Evolutionary conservation across 805 yeast genomes (phyloP).

Genomic region (Dipodascus albidus): DNA sequence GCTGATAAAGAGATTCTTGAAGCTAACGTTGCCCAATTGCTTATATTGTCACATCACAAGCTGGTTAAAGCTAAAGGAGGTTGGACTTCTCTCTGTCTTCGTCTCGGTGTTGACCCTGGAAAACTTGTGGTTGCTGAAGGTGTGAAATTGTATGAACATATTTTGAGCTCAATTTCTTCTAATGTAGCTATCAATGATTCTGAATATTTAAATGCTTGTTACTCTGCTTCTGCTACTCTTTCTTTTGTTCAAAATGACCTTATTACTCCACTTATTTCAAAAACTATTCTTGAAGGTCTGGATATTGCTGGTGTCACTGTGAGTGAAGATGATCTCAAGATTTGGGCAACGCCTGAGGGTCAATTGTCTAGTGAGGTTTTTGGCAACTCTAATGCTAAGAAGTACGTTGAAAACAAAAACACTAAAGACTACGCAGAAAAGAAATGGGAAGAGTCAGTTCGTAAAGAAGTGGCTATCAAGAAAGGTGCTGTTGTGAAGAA

Average conservation of each 20-base stretch:
- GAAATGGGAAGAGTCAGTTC: conserved; percentile 81
- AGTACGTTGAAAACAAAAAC: conserved; percentile 48
- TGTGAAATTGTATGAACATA: conserved; percentile 15
- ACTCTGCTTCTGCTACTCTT: conserved; percentile 28
- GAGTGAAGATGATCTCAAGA: conserved; percentile 39
- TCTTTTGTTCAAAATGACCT: conserved; percentile 47
- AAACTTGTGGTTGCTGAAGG: conserved; percentile 23
- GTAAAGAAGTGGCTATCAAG: conserved; percentile 59
- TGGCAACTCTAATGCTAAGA: conserved; percentile 29
- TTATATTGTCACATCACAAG: conserved; percentile 36
- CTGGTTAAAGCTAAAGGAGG: conserved; percentile 34
- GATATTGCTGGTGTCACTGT: conserved; percentile 27
- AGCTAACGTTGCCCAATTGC: conserved; percentile 12
- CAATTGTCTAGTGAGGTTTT: conserved; percentile 56
- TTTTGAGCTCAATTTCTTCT: conserved; percentile 17
- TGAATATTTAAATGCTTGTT: conserved; percentile 17
- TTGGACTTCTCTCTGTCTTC: conserved; percentile 70
- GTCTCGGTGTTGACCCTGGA: conserved; percentile 55
- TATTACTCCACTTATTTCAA: conserved; percentile 40
- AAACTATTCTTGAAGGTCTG: conserved; percentile 35
- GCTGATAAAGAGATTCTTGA: conserved; percentile 7
- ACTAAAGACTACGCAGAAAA: conserved; percentile 74
- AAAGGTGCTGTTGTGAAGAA: conserved; percentile 26
- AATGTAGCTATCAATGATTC: conserved; percentile 18
- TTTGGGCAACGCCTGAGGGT: conserved; percentile 64